A percentile compares a stretch with the other conserved stretches of the same genome.
phyloP scores from a whole-genome alignment of 2,329 filamentous ascomycete genomes.

The Curvularia spicifera region DNA sequence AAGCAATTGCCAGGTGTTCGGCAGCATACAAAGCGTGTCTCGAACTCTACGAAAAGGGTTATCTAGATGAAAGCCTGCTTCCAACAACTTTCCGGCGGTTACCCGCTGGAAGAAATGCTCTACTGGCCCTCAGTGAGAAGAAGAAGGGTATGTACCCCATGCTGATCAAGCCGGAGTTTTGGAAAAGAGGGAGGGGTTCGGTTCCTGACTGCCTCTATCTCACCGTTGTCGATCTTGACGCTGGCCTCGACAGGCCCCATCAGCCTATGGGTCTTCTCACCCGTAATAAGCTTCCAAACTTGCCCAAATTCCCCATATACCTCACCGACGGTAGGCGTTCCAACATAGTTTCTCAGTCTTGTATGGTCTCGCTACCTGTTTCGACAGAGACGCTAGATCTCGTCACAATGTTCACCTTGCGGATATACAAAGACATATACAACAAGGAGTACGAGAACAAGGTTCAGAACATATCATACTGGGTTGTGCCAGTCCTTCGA shows the following conservation, averaged over 20 bases:
- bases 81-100: conserved; percentile 74
- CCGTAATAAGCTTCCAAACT: conserved; percentile 65
- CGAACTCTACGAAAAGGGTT: conserved; percentile 67
- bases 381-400: conserved; percentile 55
- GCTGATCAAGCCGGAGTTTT: conserved; percentile 78
- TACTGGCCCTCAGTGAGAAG: conserved; percentile 79
- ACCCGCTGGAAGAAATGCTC: conserved; percentile 85
- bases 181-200: conserved; percentile 60
- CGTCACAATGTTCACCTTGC: conserved; percentile 75
- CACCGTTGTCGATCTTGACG: conserved; percentile 67
- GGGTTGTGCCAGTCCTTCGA: conserved; percentile 68
- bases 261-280: conserved; percentile 75
- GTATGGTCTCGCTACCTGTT: conserved; percentile 55
- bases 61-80: conserved; percentile 75
- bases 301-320: conserved; percentile 75
- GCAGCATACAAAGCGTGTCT: conserved; percentile 87
- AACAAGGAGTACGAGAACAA: conserved; percentile 80
- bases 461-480: conserved; percentile 75
- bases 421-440: conserved; percentile 82
- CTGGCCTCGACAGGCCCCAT: conserved; percentile 64
- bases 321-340: conserved; percentile 70
- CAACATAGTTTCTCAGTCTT: conserved; percentile 58
- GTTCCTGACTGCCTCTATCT: conserved; percentile 64
- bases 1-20: conserved; percentile 81
- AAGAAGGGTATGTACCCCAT: conserved; percentile 77